A percentile compares a stretch with the other conserved stretches of the same genome.
These are phyloP conservation scores for Paraphoma chrysanthemicola DNA, from an alignment of 2,329 filamentous ascomycete genomes.

Conservation along the genomic window DNA sequence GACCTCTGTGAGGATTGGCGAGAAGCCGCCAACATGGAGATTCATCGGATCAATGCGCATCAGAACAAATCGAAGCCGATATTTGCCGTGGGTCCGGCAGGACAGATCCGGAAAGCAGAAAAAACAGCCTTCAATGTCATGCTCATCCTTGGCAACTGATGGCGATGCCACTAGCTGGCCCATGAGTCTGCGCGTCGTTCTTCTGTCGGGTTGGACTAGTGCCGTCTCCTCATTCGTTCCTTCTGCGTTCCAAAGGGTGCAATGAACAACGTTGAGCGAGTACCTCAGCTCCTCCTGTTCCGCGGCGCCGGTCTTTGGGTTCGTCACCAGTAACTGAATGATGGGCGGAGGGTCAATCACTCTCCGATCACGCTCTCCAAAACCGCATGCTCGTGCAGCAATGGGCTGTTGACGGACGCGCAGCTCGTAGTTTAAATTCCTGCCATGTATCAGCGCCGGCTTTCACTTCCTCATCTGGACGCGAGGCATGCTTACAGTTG, in stretches of 20 bases:
- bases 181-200: slow-evolving; percentile 78
- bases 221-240: slow-evolving; percentile 72
- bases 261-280: slow-evolving; percentile 75
- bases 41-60: slow-evolving; percentile 72
- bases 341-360: slow-evolving; percentile 87
- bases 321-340: slow-evolving; percentile 73
- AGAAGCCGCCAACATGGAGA: slow-evolving; percentile 61
- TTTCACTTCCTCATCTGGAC: slow-evolving; percentile 18
- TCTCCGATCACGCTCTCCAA: slow-evolving; percentile 80
- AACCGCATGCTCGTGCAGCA: slow-evolving; percentile 80
- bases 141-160: slow-evolving; percentile 77
- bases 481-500: slow-evolving; percentile 44
- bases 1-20: slow-evolving; percentile 58
- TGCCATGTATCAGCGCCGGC: slow-evolving; percentile 33
- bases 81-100: slow-evolving; percentile 78
- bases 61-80: slow-evolving; percentile 75
- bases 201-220: slow-evolving; percentile 72
- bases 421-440: slow-evolving; percentile 57
- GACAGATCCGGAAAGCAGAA: slow-evolving; percentile 87
- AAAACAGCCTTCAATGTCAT: slow-evolving; percentile 77
- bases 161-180: slow-evolving; percentile 79
- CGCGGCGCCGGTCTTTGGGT: slow-evolving; percentile 57
- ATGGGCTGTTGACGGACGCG: slow-evolving; percentile 77
- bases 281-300: slow-evolving; percentile 68
- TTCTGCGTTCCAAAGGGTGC: slow-evolving; percentile 75